Evolutionary conservation across 257 asterid species (phyloP), one percentile per base, ranked within the genome.

Genomic region (Jacaranda mimosifolia): DNA sequence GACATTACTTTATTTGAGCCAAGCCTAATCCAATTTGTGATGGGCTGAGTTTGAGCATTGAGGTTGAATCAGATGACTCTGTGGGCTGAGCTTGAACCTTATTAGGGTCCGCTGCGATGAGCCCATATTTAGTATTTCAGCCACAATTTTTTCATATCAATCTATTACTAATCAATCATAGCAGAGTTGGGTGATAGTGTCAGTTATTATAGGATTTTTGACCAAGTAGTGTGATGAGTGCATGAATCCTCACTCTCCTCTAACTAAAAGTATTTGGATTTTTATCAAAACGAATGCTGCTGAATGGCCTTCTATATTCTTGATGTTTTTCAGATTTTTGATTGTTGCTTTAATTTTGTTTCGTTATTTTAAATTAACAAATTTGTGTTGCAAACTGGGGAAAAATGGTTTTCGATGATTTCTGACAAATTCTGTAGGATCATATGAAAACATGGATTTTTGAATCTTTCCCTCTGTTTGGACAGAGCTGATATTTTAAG

Each of bases 401-500:
- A 10, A 64, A 32, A 32, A 71, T 46, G 11, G 46, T 45, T 72
- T 65, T 60, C 38, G 51, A 67, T 62, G 76, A 45, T 68, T 72
- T 42, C 57, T 42, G 19, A 7, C 72, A 56, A 53, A 9, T 80
- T 75, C 17, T 38, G 9, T 42, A 18, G 11, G 69, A 66, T 35
- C 65, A 15, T 73, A 32, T 45, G 39, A 77, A 69, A 60, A 55
- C 56, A 38, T 17, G 6, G 60, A 42, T 7, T 36, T 43, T 49
- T 79, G 53, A 73, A 60, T 70, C 40, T 59, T 84, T 79, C 71
- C n/a, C 70, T 73, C 72, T 81, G 68, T 80, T 80, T 80, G 70
- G 63, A 74, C 98, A 95, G 99, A 78, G 89, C 97, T 81, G 99
- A 95, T 84, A 91, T 93, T 73, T 83, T 95, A 77, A 88, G 99